A percentile compares a stretch with the other conserved stretches of the same genome.
Evolutionary conservation across 2,329 filamentous ascomycete species (phyloP).

Genomic region (Exophiala sp.): DNA sequence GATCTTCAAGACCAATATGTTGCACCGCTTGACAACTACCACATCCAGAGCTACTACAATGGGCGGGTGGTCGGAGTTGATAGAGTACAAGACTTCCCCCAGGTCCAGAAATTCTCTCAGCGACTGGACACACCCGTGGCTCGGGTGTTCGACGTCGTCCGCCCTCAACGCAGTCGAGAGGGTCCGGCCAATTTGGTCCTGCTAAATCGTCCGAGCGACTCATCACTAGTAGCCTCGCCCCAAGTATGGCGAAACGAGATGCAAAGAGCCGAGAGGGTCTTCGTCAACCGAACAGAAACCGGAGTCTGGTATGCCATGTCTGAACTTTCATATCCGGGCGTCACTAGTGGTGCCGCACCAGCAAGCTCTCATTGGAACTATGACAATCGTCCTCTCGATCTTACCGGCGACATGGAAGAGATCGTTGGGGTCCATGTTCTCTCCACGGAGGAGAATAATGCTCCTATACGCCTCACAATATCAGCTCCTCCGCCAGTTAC

Average conservation of each 20-base stretch:
- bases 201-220: constrained; percentile 78
- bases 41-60: constrained; percentile 83
- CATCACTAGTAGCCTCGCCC: constrained; percentile 35
- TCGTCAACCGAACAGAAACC: constrained; percentile 79
- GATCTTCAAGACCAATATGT: constrained; percentile 83
- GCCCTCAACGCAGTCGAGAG: constrained; percentile 66
- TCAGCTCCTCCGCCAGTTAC: constrained; percentile 16
- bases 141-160: constrained; percentile 82
- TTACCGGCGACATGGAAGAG: constrained; percentile 23
- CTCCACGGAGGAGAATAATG: constrained; percentile 50
- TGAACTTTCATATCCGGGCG: constrained; percentile 77
- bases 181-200: constrained; percentile 67
- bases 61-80: constrained; percentile 80
- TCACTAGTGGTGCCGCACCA: constrained; percentile 64
- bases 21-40: constrained; percentile 76
- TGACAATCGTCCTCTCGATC: constrained; percentile 20
- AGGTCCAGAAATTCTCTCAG: constrained; percentile 55
- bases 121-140: constrained; percentile 75
- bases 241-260: constrained; percentile 32
- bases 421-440: constrained; percentile 71
- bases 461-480: constrained; percentile 42
- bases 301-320: constrained; percentile 95
- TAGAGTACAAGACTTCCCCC: constrained; percentile 51
- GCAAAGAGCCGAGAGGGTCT: constrained; percentile 63
- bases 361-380: constrained; percentile 37